phyloP scores from a whole-genome alignment of 768 basidiomycete species.

The Pisolithus microcarpus region DNA sequence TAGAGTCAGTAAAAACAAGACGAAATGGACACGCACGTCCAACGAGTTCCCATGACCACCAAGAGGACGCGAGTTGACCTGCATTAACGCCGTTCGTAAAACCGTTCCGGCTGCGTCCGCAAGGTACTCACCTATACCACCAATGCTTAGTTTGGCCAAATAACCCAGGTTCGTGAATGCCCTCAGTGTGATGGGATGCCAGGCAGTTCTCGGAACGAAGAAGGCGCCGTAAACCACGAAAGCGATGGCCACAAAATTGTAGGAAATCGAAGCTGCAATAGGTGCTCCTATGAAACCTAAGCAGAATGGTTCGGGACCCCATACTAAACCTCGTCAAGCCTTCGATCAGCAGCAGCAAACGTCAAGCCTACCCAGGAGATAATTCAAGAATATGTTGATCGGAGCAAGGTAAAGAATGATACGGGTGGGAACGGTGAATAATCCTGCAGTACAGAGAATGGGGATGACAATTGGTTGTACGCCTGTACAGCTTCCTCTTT shows the following conservation, averaged over 20 bases:
- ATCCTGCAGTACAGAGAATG: conserved; percentile 40
- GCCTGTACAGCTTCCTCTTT: conserved; percentile 44
- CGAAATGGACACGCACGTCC: conserved; percentile 29
- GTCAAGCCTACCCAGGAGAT: conserved; percentile 52
- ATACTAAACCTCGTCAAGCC: conserved; percentile 38
- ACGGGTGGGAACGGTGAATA: conserved; percentile 76
- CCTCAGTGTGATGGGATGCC: conserved; percentile 67
- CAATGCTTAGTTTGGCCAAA: conserved; percentile 68
- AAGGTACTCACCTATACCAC: conserved; percentile 57
- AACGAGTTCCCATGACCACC: conserved; percentile 96
- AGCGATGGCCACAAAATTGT: conserved; percentile 67
- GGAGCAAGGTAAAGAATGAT: conserved; percentile 77
- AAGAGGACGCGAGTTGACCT: conserved; percentile 81
- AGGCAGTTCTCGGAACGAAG: conserved; percentile 66
- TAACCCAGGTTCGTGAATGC: conserved; percentile 63
- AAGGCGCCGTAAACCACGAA: conserved; percentile 59
- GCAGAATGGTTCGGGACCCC: conserved; percentile 71
- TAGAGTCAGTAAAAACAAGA: not conserved
- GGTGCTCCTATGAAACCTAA: conserved; percentile 93
- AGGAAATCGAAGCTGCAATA: conserved; percentile 78
- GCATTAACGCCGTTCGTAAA: not conserved
- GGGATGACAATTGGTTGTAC: not conserved
- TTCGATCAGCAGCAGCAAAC: not conserved
- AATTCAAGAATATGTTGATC: conserved; percentile 75
- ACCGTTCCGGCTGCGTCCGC: not conserved